Evolutionary conservation across 495 filamentous ascomycete species (phyloP).

Genomic region (Rusavskia elegans): DNA sequence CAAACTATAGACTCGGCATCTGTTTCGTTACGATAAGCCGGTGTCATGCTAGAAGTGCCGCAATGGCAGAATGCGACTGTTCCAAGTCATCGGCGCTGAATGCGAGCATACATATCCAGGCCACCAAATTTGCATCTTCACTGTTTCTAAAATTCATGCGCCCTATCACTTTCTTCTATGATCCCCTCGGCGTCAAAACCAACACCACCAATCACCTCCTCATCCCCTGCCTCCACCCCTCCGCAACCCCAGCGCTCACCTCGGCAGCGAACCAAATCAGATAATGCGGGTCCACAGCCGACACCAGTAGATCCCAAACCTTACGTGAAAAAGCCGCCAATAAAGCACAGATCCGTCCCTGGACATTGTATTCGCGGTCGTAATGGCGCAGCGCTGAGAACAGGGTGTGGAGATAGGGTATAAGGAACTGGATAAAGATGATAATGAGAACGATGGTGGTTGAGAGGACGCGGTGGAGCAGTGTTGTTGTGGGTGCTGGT

Average conservation of each 20-base stretch:
- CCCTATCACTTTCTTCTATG: too few relatives aligned
- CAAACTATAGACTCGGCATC: too few relatives aligned
- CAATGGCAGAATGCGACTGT: too few relatives aligned
- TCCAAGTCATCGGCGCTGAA: too few relatives aligned
- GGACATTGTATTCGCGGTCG: slow-evolving; percentile 47
- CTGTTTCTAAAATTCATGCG: too few relatives aligned
- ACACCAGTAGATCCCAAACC: neutral
- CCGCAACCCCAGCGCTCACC: neutral
- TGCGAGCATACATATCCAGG: too few relatives aligned
- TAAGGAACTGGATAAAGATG: slow-evolving; percentile 35
- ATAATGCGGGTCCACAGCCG: neutral
- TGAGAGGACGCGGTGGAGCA: slow-evolving; percentile 43
- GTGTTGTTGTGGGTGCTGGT: slow-evolving; percentile 21
- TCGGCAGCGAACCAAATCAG: neutral
- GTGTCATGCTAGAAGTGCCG: too few relatives aligned
- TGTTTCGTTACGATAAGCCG: too few relatives aligned
- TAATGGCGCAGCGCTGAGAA: slow-evolving; percentile 37
- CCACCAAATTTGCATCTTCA: too few relatives aligned
- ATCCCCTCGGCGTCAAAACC: too few relatives aligned
- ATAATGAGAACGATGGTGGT: slow-evolving; percentile 39
- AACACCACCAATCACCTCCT: too few relatives aligned
- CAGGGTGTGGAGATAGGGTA: slow-evolving; percentile 43
- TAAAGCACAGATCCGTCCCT: slow-evolving; percentile 32
- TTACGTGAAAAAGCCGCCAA: slow-evolving; percentile 27
- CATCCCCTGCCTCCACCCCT: neutral